Conservation (phyloP, 139 green algal genomes). For the Chlamydomonas incerta region DNA sequence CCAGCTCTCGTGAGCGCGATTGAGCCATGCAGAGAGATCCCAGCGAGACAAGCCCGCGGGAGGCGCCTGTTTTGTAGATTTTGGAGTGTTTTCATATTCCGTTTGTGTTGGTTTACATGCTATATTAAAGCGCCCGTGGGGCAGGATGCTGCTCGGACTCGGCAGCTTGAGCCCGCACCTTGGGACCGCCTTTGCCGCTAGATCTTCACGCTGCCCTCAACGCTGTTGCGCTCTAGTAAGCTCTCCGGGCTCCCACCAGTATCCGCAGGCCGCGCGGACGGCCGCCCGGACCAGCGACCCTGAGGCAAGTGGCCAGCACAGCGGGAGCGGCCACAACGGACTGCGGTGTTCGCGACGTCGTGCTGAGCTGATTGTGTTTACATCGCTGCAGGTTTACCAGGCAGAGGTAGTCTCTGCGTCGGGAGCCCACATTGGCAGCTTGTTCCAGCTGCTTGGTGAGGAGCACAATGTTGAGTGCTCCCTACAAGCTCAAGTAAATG, state of each 20-base stretch:
- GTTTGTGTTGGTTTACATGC: too few relatives aligned
- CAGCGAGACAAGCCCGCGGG: too few relatives aligned
- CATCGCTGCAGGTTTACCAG: conserved; percentile 3
- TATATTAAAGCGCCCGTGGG: too few relatives aligned
- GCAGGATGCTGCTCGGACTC: conserved; percentile 24
- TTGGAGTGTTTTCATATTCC: too few relatives aligned
- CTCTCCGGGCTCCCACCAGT: conserved; percentile 2
- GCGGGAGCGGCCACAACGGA: neutral
- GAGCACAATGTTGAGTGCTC: neutral
- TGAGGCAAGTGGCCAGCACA: too few relatives aligned
- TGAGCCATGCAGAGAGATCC: too few relatives aligned
- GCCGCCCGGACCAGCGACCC: conserved; percentile 21
- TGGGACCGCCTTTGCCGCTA: neutral
- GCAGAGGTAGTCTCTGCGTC: neutral
- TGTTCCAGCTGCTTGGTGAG: neutral
- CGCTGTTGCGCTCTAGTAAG: conserved; percentile 18
- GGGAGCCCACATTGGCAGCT: conserved; percentile 2
- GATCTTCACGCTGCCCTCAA: neutral
- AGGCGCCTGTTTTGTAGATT: too few relatives aligned
- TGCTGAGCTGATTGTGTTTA: neutral
- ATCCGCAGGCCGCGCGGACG: neutral
- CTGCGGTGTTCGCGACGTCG: neutral
- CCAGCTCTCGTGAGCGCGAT: too few relatives aligned
- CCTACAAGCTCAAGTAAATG: neutral
- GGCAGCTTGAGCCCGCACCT: neutral